Conservation (phyloP, 1,284 basidiomycete species). For the Spongiforma sp. region DNA sequence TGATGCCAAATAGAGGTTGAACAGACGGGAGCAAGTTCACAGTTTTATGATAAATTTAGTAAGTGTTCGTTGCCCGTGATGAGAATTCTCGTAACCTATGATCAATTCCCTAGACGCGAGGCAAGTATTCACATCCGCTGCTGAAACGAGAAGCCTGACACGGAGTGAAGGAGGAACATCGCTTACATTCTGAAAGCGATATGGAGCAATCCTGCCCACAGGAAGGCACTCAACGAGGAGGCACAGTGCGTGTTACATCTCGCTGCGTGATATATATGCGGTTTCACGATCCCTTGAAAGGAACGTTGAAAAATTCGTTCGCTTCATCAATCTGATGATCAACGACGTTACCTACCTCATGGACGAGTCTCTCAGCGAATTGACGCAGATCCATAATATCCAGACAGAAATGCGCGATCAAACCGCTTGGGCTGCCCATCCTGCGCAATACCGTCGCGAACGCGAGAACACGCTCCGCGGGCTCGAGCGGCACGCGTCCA, state of each 20-base stretch:
- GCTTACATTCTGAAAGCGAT: slow-evolving; percentile 85
- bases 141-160: slow-evolving; percentile 18
- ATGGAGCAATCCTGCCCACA: slow-evolving; percentile 89
- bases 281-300: slow-evolving; percentile 44
- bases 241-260: slow-evolving; percentile 59
- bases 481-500: slow-evolving; percentile 84
- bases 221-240: slow-evolving; percentile 82
- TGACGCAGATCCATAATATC: slow-evolving; percentile 88
- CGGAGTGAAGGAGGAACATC: slow-evolving; percentile 73
- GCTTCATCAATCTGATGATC: slow-evolving; percentile 98
- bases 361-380: slow-evolving; percentile 93
- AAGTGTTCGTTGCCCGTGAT: slow-evolving; percentile 40
- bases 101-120: slow-evolving; percentile 56
- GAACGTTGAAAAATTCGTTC: slow-evolving; percentile 90
- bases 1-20: slow-evolving; percentile 79
- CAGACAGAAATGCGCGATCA: slow-evolving; percentile 85
- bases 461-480: slow-evolving; percentile 79
- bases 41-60: slow-evolving; percentile 99
- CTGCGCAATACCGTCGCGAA: slow-evolving; percentile 83
- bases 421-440: slow-evolving; percentile 67
- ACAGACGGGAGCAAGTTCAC: slow-evolving; percentile 95
- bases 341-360: slow-evolving; percentile 99
- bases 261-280: neutral
- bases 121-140: slow-evolving; percentile 29
- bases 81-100: slow-evolving; percentile 8